Percentiles rank a stretch among this genome's conserved stretches.
Conservation (phyloP, 2,329 filamentous ascomycete genomes). For the Aspergillus pseudoviridinutans region DNA sequence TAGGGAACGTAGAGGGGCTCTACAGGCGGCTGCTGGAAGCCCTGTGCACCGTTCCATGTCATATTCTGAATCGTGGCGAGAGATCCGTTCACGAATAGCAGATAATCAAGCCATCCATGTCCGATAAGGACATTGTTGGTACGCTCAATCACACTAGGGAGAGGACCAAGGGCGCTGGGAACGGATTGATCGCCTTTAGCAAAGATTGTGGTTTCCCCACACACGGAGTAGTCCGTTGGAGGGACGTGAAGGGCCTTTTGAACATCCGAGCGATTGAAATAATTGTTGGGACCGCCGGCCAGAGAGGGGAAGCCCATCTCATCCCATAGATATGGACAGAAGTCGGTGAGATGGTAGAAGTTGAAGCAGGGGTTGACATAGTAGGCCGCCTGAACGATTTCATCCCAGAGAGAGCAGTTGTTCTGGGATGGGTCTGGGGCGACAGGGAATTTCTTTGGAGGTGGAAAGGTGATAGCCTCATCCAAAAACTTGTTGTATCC, state of each 20-base stretch:
- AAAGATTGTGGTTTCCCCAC: constrained; percentile 36
- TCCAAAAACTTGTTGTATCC: constrained; percentile 43
- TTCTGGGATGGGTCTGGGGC: constrained; percentile 39
- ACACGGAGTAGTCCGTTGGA: constrained; percentile 40
- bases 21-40: constrained; percentile 60
- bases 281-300: constrained; percentile 58
- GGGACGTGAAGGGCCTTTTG: constrained; percentile 63
- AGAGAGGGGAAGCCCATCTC: constrained; percentile 66
- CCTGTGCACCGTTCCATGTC: constrained; percentile 69
- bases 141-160: constrained; percentile 69
- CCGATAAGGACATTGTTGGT: constrained; percentile 70
- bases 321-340: constrained; percentile 66
- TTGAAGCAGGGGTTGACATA: constrained; percentile 73
- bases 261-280: constrained; percentile 68
- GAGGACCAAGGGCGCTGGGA: constrained; percentile 31
- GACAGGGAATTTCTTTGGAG: constrained; percentile 56
- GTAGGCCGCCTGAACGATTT: constrained; percentile 51
- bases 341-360: constrained; percentile 67
- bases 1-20: constrained; percentile 68
- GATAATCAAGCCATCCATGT: constrained; percentile 67
- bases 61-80: constrained; percentile 74
- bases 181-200: constrained; percentile 48
- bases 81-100: constrained; percentile 65
- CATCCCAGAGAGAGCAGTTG: constrained; percentile 56
- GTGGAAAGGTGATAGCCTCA: constrained; percentile 60